phyloP scores from a whole-genome alignment of 495 filamentous ascomycete genomes.

The Letharia lupina region DNA sequence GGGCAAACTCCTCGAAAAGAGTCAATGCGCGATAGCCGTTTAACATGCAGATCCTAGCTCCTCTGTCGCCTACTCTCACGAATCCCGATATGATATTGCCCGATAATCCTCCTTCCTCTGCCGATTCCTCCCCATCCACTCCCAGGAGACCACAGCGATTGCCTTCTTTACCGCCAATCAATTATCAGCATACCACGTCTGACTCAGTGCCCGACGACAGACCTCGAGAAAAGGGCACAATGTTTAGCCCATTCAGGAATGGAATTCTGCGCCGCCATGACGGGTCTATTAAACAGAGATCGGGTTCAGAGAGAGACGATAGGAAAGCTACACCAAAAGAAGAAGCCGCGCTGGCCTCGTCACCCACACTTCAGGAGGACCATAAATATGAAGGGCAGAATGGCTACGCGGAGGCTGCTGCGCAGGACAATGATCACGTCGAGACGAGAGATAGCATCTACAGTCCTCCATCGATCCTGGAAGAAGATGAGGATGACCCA shows the following conservation, averaged over 20 bases:
- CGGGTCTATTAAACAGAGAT: conserved; percentile 10
- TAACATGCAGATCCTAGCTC: conserved; percentile 23
- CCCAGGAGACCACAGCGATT: conserved; percentile 11
- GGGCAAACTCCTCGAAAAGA: conserved; percentile 9
- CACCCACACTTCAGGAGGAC: conserved; percentile 17
- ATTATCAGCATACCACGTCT: conserved; percentile 12
- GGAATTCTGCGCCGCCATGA: conserved; percentile 19
- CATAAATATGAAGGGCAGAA: conserved; percentile 5
- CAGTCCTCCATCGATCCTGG: conserved; percentile 20
- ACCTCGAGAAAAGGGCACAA: conserved; percentile 17
- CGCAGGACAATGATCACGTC: conserved; percentile 11
- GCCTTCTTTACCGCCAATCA: conserved; percentile 10
- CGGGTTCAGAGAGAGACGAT: conserved; percentile 17
- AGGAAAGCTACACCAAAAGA: conserved; percentile 12
- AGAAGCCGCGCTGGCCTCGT: conserved; percentile 13
- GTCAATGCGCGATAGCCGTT: conserved; percentile 14
- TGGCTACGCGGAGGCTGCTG: conserved; percentile 7
- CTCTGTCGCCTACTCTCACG: conserved; percentile 76
- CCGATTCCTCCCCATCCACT: conserved; percentile 16
- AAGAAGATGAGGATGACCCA: conserved; percentile 38
- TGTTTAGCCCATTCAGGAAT: conserved; percentile 22
- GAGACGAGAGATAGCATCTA: conserved; percentile 14
- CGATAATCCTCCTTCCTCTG: conserved; percentile 41
- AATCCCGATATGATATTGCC: conserved; percentile 93
- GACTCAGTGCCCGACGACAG: conserved; percentile 13